Evolutionary conservation across 139 green algal genomes (phyloP).

Genomic region (Haematococcus lacustris): DNA sequence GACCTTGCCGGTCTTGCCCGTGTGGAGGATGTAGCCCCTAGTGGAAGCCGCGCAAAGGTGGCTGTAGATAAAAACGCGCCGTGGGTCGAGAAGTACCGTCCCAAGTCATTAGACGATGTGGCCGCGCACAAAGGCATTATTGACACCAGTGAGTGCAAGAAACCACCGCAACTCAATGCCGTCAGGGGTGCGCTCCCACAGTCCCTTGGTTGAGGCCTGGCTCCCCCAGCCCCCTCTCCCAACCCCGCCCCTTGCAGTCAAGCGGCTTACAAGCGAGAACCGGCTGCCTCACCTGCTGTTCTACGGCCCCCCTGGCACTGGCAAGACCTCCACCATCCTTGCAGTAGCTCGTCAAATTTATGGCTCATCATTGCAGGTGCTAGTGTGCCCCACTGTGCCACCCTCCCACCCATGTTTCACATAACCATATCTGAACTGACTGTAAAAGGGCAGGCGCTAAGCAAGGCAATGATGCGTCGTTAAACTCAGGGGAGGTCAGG

Average conservation of each 20-base stretch:
- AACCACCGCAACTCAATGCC: too few relatives aligned
- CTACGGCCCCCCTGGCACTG: slow-evolving; percentile 96
- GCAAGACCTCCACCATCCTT: slow-evolving; percentile 93
- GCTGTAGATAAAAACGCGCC: slow-evolving; percentile 18
- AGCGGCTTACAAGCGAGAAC: slow-evolving; percentile 71
- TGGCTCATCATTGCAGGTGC: slow-evolving; percentile 43
- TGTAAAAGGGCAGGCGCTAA: too few relatives aligned
- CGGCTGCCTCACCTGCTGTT: slow-evolving; percentile 92
- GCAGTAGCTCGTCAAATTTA: slow-evolving; percentile 92
- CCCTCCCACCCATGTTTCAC: too few relatives aligned
- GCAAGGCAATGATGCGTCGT: too few relatives aligned
- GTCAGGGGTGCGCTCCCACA: background rate
- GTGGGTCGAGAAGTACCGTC: slow-evolving; percentile 97
- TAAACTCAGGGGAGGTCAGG: too few relatives aligned
- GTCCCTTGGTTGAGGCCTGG: too few relatives aligned
- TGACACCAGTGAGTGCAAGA: slow-evolving; percentile 76
- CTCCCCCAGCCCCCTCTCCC: too few relatives aligned
- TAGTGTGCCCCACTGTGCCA: background rate
- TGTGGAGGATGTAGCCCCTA: too few relatives aligned
- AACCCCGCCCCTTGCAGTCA: slow-evolving; percentile 69
- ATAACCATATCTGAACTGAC: too few relatives aligned
- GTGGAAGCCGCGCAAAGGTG: too few relatives aligned
- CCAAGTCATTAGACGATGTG: slow-evolving; percentile 85
- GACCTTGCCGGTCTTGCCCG: too few relatives aligned
- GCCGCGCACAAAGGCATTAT: slow-evolving; percentile 95